Evolutionary conservation across 345 rosid genomes (phyloP).

Genomic region (Acer yangbiense): DNA sequence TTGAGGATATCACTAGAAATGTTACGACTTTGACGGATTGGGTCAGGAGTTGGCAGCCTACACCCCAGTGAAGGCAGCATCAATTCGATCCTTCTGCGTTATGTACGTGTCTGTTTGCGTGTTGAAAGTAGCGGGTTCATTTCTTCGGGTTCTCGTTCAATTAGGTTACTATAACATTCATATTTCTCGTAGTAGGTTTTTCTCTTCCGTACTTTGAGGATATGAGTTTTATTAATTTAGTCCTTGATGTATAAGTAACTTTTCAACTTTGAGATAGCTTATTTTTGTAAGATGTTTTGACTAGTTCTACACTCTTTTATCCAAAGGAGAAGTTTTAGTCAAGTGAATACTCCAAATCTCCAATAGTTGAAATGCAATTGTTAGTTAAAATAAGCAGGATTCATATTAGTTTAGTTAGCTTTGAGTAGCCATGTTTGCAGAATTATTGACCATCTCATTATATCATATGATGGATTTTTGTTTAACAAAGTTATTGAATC

Average conservation of each 20-base stretch:
- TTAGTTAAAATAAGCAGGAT: not conserved
- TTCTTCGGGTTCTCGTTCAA: not conserved
- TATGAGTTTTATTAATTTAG: not conserved
- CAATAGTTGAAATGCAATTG: not conserved
- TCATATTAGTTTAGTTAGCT: too few relatives aligned
- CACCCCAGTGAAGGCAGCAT: slow-evolving; percentile 11
- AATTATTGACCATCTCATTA: too few relatives aligned
- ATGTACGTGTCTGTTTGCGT: not conserved
- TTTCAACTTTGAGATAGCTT: not conserved
- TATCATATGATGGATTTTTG: too few relatives aligned
- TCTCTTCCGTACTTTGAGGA: not conserved
- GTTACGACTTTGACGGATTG: slow-evolving; percentile 58
- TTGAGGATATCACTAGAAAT: slow-evolving; percentile 71
- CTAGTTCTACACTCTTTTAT: not conserved
- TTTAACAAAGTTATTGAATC: too few relatives aligned
- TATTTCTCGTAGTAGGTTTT: not conserved
- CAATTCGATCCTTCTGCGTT: not conserved
- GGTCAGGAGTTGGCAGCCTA: slow-evolving; percentile 57
- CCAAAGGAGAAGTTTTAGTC: not conserved
- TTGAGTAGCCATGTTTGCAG: too few relatives aligned
- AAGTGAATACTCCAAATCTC: not conserved
- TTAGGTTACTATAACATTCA: not conserved
- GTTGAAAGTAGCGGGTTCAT: not conserved
- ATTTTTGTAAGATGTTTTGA: not conserved
- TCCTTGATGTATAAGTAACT: not conserved